A percentile compares a stretch with the other conserved stretches of the same genome.
Conservation (phyloP, 148 eudicot species). For the Rhododendron henanense region DNA sequence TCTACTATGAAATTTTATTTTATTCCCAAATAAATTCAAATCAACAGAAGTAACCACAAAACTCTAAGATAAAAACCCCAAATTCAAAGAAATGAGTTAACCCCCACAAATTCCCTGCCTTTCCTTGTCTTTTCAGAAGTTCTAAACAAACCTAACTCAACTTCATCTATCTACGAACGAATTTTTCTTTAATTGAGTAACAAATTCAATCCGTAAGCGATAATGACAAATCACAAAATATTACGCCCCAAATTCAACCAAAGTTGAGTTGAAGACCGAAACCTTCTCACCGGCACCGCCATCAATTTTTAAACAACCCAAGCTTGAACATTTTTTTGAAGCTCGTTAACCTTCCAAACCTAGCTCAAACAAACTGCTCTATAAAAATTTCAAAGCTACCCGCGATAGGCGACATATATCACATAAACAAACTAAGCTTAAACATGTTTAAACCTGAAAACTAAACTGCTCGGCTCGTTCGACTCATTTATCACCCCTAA, state of each 20-base stretch:
- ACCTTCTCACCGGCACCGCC: background rate
- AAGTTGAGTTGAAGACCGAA: background rate
- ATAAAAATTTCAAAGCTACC: too few species aligned
- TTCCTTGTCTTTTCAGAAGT: background rate
- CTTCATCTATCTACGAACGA: background rate
- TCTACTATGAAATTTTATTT: background rate
- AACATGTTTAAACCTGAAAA: too few species aligned
- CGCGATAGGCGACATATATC: background rate
- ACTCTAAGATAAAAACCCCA: background rate
- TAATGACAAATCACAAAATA: background rate
- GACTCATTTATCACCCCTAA: background rate
- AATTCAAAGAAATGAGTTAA: background rate
- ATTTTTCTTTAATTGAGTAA: background rate
- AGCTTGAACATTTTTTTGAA: too few species aligned
- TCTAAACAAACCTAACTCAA: background rate
- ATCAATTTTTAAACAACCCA: background rate
- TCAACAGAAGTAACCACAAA: background rate
- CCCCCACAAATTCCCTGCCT: background rate
- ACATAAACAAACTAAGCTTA: too few species aligned
- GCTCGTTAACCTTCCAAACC: too few species aligned
- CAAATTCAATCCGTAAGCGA: background rate
- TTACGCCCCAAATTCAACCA: conserved; percentile 1
- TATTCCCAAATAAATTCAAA: background rate
- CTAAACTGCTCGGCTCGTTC: background rate
- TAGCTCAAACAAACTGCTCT: background rate